Evolutionary conservation across 352 stramenopile species (phyloP), one percentile per base, ranked within the genome.

Genomic region (Globisporangium lucens): DNA sequence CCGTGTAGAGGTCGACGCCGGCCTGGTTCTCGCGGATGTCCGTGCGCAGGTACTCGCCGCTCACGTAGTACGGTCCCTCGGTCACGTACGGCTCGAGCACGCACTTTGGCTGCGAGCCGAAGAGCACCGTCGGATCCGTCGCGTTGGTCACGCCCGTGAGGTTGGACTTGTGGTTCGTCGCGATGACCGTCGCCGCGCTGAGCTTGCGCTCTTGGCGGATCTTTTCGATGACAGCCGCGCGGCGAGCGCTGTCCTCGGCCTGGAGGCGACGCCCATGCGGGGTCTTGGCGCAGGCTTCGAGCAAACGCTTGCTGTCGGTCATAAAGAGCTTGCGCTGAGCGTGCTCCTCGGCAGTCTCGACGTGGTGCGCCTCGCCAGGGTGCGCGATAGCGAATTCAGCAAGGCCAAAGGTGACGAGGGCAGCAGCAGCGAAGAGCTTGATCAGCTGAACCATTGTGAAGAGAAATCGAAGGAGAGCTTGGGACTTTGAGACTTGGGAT

Each of bases 11-110:
- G 20, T 65, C 35, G 17, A 70, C n/a, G 2, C 65, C 65, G 2
- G 35, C 3, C 38, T 70, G 57, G 1, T 15, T 24, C 59, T 70
- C 65, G 30, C 65, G 65, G 27, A 70, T 70, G 38, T 70, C 65
- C 0, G 35, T 62, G 46, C 65, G 58, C 6, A 70, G 15, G 35
- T 51, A 17, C 59, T 66, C 65, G 36, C 65, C 65, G 6, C 35
- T 61, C 6, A 70, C 65, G 52, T 66, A 70, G 65, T 70, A 70
- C 15, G 65, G 65, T 1, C 65, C 65, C 20, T 62, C 22, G 0
- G 57, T 66, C n/a, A 70, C 65, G 4, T 66, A 15, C 5, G 65
- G 65, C 51, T 70, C 46, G 57, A 70, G 65, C 13, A 70, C 29
- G 38, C 65, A 70, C 24, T 66, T 52, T 8, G 38, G 47, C 10